Evolutionary conservation across 2,329 filamentous ascomycete genomes (phyloP).

Genomic region (Aspergillus sp.): DNA sequence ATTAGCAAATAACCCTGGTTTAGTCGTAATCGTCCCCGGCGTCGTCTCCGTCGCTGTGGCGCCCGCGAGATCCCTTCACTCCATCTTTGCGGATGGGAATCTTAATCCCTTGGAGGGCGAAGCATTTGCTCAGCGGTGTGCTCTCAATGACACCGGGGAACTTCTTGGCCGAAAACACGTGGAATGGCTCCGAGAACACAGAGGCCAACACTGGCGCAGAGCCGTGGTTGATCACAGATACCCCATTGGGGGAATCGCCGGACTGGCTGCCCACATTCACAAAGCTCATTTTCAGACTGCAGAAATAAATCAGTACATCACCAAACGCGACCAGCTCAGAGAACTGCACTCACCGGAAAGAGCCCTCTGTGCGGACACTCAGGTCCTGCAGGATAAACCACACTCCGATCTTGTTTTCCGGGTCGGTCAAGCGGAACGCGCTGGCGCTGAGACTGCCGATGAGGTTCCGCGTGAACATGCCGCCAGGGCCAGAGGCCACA

Average conservation of each 20-base stretch:
- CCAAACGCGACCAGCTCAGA: too few species aligned
- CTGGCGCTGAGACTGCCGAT: slow-evolving; percentile 91
- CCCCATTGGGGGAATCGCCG: slow-evolving; percentile 41
- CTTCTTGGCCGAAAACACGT: slow-evolving; percentile 95
- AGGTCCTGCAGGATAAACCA: slow-evolving; percentile 98
- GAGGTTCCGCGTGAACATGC: slow-evolving; percentile 92
- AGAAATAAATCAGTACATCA: slow-evolving; percentile 10
- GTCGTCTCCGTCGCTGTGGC: slow-evolving; percentile 38
- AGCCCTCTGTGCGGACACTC: slow-evolving; percentile 88
- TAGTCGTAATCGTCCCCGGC: slow-evolving; percentile 37
- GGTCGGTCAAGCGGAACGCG: slow-evolving; percentile 79
- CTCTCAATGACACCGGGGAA: slow-evolving; percentile 97
- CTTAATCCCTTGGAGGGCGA: slow-evolving; percentile 92
- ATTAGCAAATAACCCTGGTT: slow-evolving; percentile 2
- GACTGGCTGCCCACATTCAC: slow-evolving; percentile 72
- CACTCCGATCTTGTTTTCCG: slow-evolving; percentile 77
- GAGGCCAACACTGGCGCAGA: slow-evolving; percentile 80
- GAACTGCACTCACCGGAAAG: slow-evolving; percentile 68
- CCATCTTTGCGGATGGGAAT: slow-evolving; percentile 94
- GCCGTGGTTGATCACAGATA: slow-evolving; percentile 66
- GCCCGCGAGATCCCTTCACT: slow-evolving; percentile 46
- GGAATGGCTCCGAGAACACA: slow-evolving; percentile 84
- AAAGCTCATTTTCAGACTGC: slow-evolving; percentile 70
- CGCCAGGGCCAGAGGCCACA: slow-evolving; percentile 58
- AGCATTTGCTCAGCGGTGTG: slow-evolving; percentile 85